Evolutionary conservation across 2,329 filamentous ascomycete genomes (phyloP), one percentile per base, ranked within the genome.

Genomic region (Biscogniauxia marginata): DNA sequence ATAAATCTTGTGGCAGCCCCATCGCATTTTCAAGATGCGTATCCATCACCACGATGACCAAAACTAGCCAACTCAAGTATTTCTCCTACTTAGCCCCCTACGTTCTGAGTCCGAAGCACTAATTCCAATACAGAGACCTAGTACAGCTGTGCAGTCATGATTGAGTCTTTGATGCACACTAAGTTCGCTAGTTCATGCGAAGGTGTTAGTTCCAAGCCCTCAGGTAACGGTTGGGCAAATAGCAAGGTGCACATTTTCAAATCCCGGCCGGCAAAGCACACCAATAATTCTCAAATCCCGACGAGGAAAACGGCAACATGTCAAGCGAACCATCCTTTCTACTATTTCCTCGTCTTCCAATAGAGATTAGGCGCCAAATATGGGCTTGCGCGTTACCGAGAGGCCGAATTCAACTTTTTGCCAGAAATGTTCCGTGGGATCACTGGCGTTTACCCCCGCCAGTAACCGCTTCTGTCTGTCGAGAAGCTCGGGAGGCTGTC

Each of bases 321-420:
- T 54, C 66, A 55, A 54, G 50, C 52, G 21, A 52, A 47, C 56
- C 59, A 11, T 50, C 50, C 21, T 68, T 68, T 48, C 57, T 52
- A 3, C 59, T 55, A 46, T 68, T 68, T 25, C 49, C 63, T 34
- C 65, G 63, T 53, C 60, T 68, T 45, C 66, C 66, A 4, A 53
- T 63, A 23, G 66, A 68, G 59, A 67, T 68, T 50, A 58, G 66
- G 50, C 66, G 64, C 16, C 46, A 67, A 24, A 63, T 68, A 45
- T 68, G 66, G 66, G 52, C 55, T 21, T 43, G 62, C 8, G 63
- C 65, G 21, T 57, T 68, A 7, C 65, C 66, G 21, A 56, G 60
- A 45, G 66, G 66, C 8, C 63, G 66, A 39, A 62, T 68, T 39
- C 66, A 68, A 49, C 63, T 68, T 22, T 68, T 68, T 48, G 66